Conservation (phyloP, 2,329 filamentous ascomycete genomes). For the Xenoacremonium recifei region DNA sequence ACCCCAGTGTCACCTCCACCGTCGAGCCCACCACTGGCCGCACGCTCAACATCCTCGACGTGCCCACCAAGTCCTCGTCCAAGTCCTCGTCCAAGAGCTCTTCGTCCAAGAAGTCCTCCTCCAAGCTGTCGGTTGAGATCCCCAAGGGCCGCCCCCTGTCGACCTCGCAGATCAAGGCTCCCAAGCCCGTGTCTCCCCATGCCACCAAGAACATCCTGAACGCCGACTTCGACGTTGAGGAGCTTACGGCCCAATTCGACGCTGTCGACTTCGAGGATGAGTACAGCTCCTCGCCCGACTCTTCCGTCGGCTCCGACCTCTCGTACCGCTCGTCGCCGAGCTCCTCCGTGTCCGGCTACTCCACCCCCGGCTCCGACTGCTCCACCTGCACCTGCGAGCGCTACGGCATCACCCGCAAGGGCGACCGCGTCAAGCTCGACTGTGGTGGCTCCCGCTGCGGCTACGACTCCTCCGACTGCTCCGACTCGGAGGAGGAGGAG, state of each 20-base stretch:
- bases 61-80: conserved; percentile 56
- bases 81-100: conserved; percentile 39
- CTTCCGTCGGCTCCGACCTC: conserved; percentile 67
- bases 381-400: conserved; percentile 89
- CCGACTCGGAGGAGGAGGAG: conserved; percentile 61
- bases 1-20: conserved; percentile 84
- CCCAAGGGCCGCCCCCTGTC: conserved; percentile 87
- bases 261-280: conserved; percentile 55
- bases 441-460: conserved; percentile 88
- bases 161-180: conserved; percentile 84
- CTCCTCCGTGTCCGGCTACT: conserved; percentile 74
- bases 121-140: conserved; percentile 60
- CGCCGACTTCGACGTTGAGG: conserved; percentile 77
- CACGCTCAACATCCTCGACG: conserved; percentile 95
- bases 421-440: conserved; percentile 93
- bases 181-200: conserved; percentile 84
- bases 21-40: conserved; percentile 96
- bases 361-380: conserved; percentile 73
- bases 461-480: conserved; percentile 70
- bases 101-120: conserved; percentile 26
- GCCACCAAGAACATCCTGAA: conserved; percentile 86
- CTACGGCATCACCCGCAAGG: conserved; percentile 92
- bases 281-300: conserved; percentile 59
- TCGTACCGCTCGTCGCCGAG: conserved; percentile 70
- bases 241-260: conserved; percentile 70